Base-by-base conservation (phyloP, 805 yeast genomes). In the Wickerhamiella domercqiae region DNA sequence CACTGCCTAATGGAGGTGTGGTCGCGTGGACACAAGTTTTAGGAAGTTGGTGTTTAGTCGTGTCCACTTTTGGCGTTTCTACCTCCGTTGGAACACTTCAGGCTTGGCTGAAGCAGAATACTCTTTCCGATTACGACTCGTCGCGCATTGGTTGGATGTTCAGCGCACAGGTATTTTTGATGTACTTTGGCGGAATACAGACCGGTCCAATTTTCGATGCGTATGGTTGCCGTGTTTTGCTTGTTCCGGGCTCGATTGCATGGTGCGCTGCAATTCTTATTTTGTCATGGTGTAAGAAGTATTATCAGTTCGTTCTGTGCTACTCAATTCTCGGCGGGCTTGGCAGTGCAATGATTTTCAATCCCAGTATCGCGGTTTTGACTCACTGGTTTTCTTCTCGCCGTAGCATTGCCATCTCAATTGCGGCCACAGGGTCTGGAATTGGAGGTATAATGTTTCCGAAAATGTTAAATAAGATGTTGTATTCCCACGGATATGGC, bases 131-230 rank as follows among this genome's bases (percentile, higher is more conserved):
- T 21, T 53, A 61, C 7, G 53, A 66, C 4, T 61, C 71, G 4
- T 63, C 75, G 5, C 54, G 69, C 3, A 61, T 75, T 3, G 70
- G 79, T 1, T 78, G 86, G 87, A 68, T 78, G 35, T 78, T 78
- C 49, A 67, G 56, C 7, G 34, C 54, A 11, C 57, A 51, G 42
- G 42, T 57, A 9, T 55, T 52, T 39, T 42, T 60, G 28, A 53
- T 56, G 36, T 59, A 57, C 43, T 47, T 56, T 21, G 53, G 72
- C n/a, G 70, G 75, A 3, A 49, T 65, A 3, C 78, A 51, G 35
- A 49, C 57, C 43, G 58, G 75, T 2, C 66, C 72, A 0, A 38
- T 71, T 1, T 75, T 75, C 48, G 83, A 75, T 46, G 52, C 63
- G 14, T 62, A 63, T 36, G 83, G 83, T 3, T 61, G 70, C 3